A percentile compares a stretch with the other conserved stretches of the same genome.
Evolutionary conservation across 2,329 filamentous ascomycete genomes (phyloP).

Genomic region (Colletotrichum orchidophilum): DNA sequence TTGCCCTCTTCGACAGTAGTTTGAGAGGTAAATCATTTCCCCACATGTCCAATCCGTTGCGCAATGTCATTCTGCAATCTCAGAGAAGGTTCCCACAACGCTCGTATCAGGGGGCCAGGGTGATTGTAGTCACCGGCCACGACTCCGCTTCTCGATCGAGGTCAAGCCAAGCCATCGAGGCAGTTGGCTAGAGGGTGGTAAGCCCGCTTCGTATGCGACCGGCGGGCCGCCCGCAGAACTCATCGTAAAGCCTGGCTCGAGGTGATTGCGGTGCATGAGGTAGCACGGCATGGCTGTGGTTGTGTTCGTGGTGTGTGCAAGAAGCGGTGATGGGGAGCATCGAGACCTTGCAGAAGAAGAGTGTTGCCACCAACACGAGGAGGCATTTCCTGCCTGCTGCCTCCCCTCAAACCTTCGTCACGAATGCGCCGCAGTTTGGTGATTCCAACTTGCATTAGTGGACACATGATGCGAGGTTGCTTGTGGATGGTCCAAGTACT

Average conservation of each 20-base stretch:
- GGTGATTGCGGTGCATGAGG: not conserved
- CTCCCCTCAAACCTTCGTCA: not conserved
- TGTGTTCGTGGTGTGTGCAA: not conserved
- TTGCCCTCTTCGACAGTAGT: not conserved
- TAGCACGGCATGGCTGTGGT: not conserved
- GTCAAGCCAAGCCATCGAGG: not conserved
- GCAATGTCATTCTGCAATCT: not conserved
- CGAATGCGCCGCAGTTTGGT: slow-evolving; percentile 13
- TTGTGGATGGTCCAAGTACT: slow-evolving; percentile 29
- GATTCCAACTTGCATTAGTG: slow-evolving; percentile 29
- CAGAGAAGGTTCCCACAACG: not conserved
- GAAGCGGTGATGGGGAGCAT: not conserved
- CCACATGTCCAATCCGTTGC: not conserved
- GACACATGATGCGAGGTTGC: slow-evolving; percentile 13
- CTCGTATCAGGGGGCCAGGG: not conserved
- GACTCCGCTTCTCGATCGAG: not conserved
- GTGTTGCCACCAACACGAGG: slow-evolving; percentile 16
- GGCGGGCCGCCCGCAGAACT: slow-evolving; percentile 15
- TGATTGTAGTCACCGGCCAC: not conserved
- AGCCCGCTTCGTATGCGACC: slow-evolving; percentile 15
- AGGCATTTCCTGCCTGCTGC: not conserved
- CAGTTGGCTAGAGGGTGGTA: not conserved
- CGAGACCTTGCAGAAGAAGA: not conserved
- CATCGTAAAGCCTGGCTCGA: not conserved
- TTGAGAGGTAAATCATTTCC: not conserved